phyloP scores from a whole-genome alignment of 192 early-diverging fungal species.

The Coemansia sp. region DNA sequence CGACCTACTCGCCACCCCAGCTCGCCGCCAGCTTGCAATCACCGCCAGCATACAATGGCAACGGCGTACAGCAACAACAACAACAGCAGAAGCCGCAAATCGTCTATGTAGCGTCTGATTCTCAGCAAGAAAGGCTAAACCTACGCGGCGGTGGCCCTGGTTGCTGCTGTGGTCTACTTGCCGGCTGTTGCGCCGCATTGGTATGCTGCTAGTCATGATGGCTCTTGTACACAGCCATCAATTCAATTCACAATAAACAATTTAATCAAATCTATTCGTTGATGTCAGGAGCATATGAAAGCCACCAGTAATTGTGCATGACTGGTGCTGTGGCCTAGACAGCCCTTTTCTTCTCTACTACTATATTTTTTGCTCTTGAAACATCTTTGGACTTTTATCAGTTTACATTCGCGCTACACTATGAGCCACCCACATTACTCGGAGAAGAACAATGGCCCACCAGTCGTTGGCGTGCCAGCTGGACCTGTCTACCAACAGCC shows the following conservation, averaged over 20 bases:
- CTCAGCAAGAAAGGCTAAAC: conserved; percentile 1
- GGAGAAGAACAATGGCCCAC: neutral
- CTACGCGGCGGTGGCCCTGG: conserved; percentile 14
- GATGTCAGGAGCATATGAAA: neutral
- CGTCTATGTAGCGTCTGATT: conserved; percentile 23
- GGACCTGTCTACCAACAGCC: neutral
- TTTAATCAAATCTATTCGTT: neutral
- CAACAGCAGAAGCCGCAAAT: conserved; percentile 23
- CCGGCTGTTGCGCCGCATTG: conserved; percentile 17
- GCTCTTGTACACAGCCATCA: neutral
- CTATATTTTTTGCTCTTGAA: neutral
- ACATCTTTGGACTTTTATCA: neutral
- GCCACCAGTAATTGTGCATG: neutral
- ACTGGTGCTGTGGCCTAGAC: neutral
- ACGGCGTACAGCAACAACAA: conserved; percentile 10
- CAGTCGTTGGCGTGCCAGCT: neutral
- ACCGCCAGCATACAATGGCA: neutral
- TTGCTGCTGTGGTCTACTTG: conserved; percentile 18
- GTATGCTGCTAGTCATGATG: conserved; percentile 12
- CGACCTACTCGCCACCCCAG: neutral
- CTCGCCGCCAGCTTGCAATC: neutral
- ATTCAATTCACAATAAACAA: neutral
- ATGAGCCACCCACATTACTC: neutral
- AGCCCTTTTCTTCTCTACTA: neutral
- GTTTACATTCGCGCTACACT: neutral